These are phyloP conservation scores for Allomyces javanicus DNA, from an alignment of 192 early-diverging fungal genomes.

Conservation along the genomic window DNA sequence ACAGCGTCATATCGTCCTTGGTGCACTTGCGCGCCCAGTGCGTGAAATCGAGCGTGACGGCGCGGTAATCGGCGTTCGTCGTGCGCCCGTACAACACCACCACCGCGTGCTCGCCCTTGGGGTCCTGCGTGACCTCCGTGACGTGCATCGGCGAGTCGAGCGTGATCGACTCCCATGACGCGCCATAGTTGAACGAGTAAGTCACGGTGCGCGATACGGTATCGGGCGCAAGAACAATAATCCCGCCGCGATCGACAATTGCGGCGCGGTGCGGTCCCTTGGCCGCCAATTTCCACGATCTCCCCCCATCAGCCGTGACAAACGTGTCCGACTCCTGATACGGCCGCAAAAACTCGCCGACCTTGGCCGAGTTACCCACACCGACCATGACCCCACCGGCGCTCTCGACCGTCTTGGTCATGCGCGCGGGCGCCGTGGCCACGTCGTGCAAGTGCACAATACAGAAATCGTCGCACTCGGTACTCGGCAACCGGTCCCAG, in stretches of 20 bases:
- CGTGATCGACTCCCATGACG: too few species aligned
- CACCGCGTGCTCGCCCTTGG: neutral
- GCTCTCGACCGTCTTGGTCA: constrained; percentile 15
- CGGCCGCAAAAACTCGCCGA: constrained; percentile 44
- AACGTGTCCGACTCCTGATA: constrained; percentile 73
- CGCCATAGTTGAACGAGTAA: too few species aligned
- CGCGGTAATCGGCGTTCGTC: neutral
- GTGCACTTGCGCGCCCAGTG: neutral
- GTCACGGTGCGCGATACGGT: neutral
- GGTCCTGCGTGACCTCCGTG: neutral
- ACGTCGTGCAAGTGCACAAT: neutral
- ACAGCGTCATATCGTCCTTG: neutral
- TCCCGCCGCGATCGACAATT: constrained; percentile 57
- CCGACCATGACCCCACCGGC: neutral
- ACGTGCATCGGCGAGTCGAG: too few species aligned
- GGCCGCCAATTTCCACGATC: constrained; percentile 46
- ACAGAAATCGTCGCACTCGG: neutral
- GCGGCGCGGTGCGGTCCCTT: constrained; percentile 66
- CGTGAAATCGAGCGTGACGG: neutral
- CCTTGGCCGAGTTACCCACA: constrained; percentile 34
- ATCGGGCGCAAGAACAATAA: constrained; percentile 42
- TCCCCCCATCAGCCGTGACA: constrained; percentile 61
- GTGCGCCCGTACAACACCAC: neutral
- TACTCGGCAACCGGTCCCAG: neutral
- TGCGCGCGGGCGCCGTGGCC: constrained; percentile 7